Evolutionary conservation across 75 land plant species (phyloP), one percentile per base, ranked within the genome.

Genomic region (Adiantum capillusveneris): DNA sequence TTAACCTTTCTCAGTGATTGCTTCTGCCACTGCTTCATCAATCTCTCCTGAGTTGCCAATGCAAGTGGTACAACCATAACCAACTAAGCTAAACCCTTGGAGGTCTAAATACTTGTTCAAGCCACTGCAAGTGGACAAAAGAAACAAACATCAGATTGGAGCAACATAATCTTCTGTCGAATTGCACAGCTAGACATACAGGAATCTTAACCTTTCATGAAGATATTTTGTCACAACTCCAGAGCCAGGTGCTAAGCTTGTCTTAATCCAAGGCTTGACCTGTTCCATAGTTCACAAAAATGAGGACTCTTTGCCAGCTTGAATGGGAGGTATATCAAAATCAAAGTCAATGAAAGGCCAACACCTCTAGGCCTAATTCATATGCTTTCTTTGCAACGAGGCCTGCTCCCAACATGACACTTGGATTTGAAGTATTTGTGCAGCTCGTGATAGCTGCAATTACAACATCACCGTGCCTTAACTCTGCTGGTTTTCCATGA

Each of bases 391-490:
- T 87, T 53, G 97, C 97, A 61, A 91, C 97, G 43, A 91, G 82
- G 31, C 77, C 97, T 74, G 97, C 97, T 13, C 97, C 97, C 58
- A 91, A 81, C 97, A 91, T 91, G 1, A 91, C 97, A 75, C 85
- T 87, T 18, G 97, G 97, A 62, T 91, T 91, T 60, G 97, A 91
- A 45, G 97, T 91, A 66, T 91, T 91, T 30, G 97, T 91, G 72
- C 97, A 91, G 50, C 97, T 91, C 9, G 97, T 90, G 27, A 90
- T 90, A 9, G 97, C 97, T 54, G 97, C 92, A 68, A 90, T 90
- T 0, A 91, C 97, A 53, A 91, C 93, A 73, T 84, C 81, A 18
- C 97, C 97, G 69, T 91, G 97, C 55, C 76, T 84, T 7, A 91
- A 62, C 57, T 91, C 84, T 26, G 97, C 93, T 29, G 97, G 88